Base-by-base conservation (phyloP, 2,329 filamentous ascomycete species). In the Botrytis deweyae region DNA sequence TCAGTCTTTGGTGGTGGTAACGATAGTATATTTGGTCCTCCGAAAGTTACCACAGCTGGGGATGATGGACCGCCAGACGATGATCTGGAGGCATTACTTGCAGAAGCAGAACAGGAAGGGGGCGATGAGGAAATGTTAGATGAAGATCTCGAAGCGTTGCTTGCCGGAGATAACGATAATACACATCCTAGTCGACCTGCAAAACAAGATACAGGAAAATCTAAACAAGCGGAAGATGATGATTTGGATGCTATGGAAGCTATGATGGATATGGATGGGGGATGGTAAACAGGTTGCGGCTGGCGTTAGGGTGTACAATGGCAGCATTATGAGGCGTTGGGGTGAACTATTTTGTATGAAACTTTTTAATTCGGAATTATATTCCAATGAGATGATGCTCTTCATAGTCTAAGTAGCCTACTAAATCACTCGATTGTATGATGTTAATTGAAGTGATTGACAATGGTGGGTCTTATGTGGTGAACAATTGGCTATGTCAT, bases 181-280 rank as follows among this genome's bases (percentile, higher is more conserved):
- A 59, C 44, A 55, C 49, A 25, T 59, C 36, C 46, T 38, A n/a
- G 5, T 64, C 40, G 33, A 36, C 49, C 40, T 61, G 16, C 63
- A 25, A 58, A 77, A 72, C 38, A 63, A 46, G n/a, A 63, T 14
- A 33, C 36, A 38, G 25, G 25, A 44, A 55, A 66, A 10, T 29
- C 59, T 20, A 22, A 81, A 40, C 81, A 82, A 42, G 59, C 33
- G 46, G 52, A 64, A 25, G 58, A 25, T 2, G 63, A 72, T 25
- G 44, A 73, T 65, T 78, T 81, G 16, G 81, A 83, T 40, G 82
- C 83, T 44, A 75, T 84, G 81, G 90, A 89, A 75, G 90, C 87
- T 1, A 90, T 93, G 88, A 69, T 72, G 87, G 85, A 75, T 67
- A 70, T 70, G 58, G 36, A 61, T 22, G 58, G 68, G 55, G 68